A percentile compares a stretch with the other conserved stretches of the same genome.
Conservation (phyloP, 2,329 filamentous ascomycete species). For the Colletotrichum incanum region DNA sequence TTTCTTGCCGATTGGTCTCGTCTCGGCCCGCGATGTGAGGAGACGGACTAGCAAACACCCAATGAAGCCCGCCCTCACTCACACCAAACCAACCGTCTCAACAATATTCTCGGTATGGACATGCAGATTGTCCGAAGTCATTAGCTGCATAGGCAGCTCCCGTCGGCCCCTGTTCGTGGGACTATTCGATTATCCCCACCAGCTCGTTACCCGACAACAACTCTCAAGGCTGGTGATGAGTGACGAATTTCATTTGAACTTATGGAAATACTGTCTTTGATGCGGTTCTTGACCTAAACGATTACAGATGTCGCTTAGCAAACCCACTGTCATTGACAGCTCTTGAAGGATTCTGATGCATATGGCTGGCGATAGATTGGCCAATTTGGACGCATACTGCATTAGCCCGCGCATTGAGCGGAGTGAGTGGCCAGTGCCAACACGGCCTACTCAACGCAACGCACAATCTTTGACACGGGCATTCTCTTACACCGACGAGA, state of each 20-base stretch:
- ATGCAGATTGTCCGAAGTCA: background rate
- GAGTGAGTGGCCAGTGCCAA: background rate
- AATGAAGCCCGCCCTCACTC: conserved; percentile 7
- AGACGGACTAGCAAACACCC: background rate
- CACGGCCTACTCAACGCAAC: background rate
- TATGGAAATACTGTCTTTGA: background rate
- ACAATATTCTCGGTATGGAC: conserved; percentile 9
- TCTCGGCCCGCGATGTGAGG: conserved; percentile 5
- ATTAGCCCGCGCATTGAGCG: too few relatives aligned
- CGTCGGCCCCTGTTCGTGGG: conserved; percentile 2
- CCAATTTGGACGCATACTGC: too few relatives aligned
- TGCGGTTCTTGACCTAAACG: background rate
- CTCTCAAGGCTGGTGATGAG: background rate
- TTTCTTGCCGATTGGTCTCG: background rate
- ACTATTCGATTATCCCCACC: conserved; percentile 1
- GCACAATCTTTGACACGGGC: background rate
- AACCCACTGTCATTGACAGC: background rate
- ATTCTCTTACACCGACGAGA: background rate
- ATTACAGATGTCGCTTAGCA: background rate
- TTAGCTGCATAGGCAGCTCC: conserved; percentile 18
- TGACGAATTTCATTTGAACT: too few relatives aligned
- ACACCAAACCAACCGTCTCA: background rate
- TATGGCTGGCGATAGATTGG: background rate
- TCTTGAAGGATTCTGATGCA: background rate
- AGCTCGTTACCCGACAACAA: background rate